phyloP scores from a whole-genome alignment of 129 eudicot genomes.

The Centrapalus pauciflorus region DNA sequence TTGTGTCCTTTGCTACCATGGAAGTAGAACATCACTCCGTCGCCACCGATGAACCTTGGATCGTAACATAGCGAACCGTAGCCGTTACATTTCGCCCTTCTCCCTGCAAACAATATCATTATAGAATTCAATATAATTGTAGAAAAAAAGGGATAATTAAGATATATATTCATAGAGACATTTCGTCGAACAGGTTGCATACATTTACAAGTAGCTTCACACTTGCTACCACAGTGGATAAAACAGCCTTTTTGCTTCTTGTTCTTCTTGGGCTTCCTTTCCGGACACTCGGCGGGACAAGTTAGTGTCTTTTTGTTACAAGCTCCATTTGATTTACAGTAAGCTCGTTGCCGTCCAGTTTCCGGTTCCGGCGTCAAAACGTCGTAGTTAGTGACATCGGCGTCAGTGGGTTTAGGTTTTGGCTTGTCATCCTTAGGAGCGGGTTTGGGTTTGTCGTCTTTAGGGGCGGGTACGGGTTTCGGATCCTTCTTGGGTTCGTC shows the following conservation, averaged over 20 bases:
- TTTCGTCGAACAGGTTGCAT: conserved; percentile 12
- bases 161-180: not conserved
- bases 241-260: conserved; percentile 66
- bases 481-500: conserved; percentile 1
- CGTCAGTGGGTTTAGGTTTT: conserved; percentile 15
- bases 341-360: conserved; percentile 44
- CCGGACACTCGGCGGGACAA: conserved; percentile 59
- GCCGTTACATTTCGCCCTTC: conserved; percentile 39
- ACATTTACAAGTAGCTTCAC: conserved; percentile 78
- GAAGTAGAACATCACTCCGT: conserved; percentile 73
- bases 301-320: conserved; percentile 42
- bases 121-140: not conserved
- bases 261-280: conserved; percentile 69
- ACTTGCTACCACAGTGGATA: conserved; percentile 58
- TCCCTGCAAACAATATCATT: conserved; percentile 43
- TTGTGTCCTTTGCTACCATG: conserved; percentile 51
- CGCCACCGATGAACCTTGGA: conserved; percentile 70
- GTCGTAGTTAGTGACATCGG: conserved; percentile 35
- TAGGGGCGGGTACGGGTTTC: not conserved
- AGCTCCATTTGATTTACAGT: conserved; percentile 36
- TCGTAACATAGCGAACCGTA: conserved; percentile 58
- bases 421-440: not conserved
- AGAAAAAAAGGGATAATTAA: not conserved
- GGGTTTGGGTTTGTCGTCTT: too few relatives aligned
- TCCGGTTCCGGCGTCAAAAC: conserved; percentile 25